phyloP scores from a whole-genome alignment of 495 filamentous ascomycete species.

The Tuber umbilicatum region DNA sequence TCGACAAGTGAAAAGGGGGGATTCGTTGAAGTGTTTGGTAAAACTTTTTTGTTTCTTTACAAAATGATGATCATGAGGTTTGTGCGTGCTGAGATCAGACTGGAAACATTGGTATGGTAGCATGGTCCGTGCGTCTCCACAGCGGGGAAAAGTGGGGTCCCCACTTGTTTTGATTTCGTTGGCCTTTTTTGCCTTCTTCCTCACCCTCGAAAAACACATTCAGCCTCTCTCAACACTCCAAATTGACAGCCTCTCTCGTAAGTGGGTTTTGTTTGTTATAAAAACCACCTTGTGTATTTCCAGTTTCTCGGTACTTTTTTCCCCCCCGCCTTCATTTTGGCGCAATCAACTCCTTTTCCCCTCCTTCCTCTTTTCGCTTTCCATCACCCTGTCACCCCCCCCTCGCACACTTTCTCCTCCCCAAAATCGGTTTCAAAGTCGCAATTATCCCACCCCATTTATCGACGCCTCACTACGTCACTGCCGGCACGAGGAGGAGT shows the following conservation, averaged over 20 bases:
- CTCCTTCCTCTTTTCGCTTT: neutral
- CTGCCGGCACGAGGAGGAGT: neutral
- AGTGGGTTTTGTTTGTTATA: neutral
- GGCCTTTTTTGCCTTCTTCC: conserved; percentile 2
- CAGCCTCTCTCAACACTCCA: neutral
- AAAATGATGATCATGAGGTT: neutral
- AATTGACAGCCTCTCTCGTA: neutral
- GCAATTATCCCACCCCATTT: neutral
- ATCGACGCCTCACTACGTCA: conserved; percentile 3
- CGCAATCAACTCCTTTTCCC: neutral
- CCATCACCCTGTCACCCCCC: neutral
- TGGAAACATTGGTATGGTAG: conserved; percentile 1
- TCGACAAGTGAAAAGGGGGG: neutral
- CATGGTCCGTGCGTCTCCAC: neutral
- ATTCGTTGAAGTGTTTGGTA: neutral
- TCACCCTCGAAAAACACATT: neutral
- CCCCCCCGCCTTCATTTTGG: too few relatives aligned
- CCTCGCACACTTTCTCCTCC: neutral
- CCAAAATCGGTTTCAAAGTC: neutral
- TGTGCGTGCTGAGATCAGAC: neutral
- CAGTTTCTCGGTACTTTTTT: neutral
- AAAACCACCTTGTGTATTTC: neutral
- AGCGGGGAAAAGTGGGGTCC: conserved; percentile 5
- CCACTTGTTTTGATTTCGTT: neutral
- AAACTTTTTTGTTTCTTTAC: neutral